phyloP scores from a whole-genome alignment of 495 filamentous ascomycete genomes.

The Ramalina intermedia region DNA sequence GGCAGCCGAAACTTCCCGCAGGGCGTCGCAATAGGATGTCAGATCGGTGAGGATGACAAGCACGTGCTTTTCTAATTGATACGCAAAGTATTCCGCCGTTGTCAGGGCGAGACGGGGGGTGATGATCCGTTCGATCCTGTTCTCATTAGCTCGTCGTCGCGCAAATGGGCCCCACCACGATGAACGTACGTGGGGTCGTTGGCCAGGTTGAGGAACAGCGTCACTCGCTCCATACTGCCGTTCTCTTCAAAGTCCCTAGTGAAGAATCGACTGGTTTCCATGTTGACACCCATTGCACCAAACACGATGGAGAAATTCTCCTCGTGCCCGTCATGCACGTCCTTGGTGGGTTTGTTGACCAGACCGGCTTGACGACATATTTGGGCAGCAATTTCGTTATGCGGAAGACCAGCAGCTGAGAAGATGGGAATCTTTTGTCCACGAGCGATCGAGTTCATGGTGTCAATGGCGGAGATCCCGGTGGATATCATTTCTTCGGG shows the following conservation, averaged over 20 bases:
- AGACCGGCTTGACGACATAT: conserved; percentile 93
- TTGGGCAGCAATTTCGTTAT: conserved; percentile 97
- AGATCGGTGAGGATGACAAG: conserved; percentile 97
- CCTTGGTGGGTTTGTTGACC: conserved; percentile 82
- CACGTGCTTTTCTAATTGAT: conserved; percentile 99
- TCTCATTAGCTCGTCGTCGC: conserved; percentile 10
- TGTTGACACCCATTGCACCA: conserved; percentile 99
- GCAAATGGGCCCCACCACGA: neutral
- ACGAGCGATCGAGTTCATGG: conserved; percentile 99
- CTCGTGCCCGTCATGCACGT: conserved; percentile 88
- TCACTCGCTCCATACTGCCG: conserved; percentile 91
- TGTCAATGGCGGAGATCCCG: conserved; percentile 98
- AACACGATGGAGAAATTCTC: conserved; percentile 99
- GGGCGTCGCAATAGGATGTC: conserved; percentile 94
- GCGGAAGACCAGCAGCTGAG: conserved; percentile 93
- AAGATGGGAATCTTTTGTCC: conserved; percentile 99
- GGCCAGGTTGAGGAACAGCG: conserved; percentile 95
- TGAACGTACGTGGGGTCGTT: conserved; percentile 84
- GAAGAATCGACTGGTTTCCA: conserved; percentile 98
- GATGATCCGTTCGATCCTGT: conserved; percentile 97
- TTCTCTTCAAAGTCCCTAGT: conserved; percentile 99
- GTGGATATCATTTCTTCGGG: conserved; percentile 99
- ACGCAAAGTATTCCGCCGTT: conserved; percentile 98
- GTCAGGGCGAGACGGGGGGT: conserved; percentile 96
- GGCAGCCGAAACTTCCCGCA: conserved; percentile 94